Evolutionary conservation across 176 grass and related monocot genomes (phyloP).

Genomic region (Aegilops bicornis): DNA sequence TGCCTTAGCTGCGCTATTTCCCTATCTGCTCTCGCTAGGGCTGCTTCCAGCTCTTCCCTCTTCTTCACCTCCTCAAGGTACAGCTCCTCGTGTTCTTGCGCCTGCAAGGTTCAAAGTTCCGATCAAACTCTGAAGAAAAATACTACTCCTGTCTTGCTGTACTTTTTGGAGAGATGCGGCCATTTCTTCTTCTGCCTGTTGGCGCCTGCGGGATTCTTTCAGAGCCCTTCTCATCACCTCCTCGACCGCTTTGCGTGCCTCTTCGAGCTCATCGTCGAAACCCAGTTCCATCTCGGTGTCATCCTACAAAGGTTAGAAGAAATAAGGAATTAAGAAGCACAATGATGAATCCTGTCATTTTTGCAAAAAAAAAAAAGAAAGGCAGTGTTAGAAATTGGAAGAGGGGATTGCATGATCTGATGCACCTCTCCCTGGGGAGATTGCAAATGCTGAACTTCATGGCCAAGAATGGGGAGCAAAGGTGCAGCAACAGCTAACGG

Average conservation of each 20-base stretch:
- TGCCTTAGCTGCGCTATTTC: conserved; percentile 18
- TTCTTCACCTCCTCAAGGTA: conserved; percentile 44
- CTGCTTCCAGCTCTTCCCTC: conserved; percentile 55
- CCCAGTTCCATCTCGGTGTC: neutral
- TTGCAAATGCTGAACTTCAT: conserved; percentile 7
- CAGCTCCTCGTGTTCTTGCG: conserved; percentile 45
- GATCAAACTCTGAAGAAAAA: neutral
- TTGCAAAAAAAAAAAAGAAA: neutral
- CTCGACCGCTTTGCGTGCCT: conserved; percentile 50
- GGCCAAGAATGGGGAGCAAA: neutral
- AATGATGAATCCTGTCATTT: neutral
- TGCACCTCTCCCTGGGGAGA: conserved; percentile 26
- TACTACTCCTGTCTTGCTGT: neutral
- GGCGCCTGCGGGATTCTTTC: conserved; percentile 44
- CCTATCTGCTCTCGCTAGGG: conserved; percentile 38
- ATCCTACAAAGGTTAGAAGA: conserved; percentile 17
- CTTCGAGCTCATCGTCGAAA: conserved; percentile 46
- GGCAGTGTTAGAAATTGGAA: neutral
- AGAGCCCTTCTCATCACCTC: conserved; percentile 54
- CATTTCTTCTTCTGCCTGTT: conserved; percentile 51
- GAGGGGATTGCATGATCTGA: neutral
- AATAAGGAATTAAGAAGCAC: neutral
- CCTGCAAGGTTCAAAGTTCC: conserved; percentile 39
- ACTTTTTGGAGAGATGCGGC: conserved; percentile 49
- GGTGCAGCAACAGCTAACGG: neutral